Evolutionary conservation across 352 stramenopile species (phyloP).

Genomic region (Globisporangium camurandrum): DNA sequence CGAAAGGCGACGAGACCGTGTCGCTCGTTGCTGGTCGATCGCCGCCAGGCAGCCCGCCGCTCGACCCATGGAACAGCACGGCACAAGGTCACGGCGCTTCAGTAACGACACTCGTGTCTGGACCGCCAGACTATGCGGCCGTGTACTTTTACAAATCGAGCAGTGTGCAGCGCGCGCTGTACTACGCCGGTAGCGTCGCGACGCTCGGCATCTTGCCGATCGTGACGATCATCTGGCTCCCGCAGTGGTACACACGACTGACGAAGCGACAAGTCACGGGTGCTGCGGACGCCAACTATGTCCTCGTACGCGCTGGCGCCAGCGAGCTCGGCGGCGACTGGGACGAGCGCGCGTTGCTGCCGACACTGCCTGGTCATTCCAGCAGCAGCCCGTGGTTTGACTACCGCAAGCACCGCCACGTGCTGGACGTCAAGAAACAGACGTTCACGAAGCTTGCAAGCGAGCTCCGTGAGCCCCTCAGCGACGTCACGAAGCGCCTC

Average conservation of each 20-base stretch:
- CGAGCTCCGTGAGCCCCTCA: conserved; percentile 39
- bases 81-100: background rate
- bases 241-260: conserved; percentile 47
- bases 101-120: conserved; percentile 21
- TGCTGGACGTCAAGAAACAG: conserved; percentile 42
- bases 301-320: conserved; percentile 29
- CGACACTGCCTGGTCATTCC: conserved; percentile 7
- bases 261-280: conserved; percentile 31
- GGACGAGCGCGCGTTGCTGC: conserved; percentile 31
- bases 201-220: conserved; percentile 35
- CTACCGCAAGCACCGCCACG: conserved; percentile 61
- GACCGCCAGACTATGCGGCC: conserved; percentile 20
- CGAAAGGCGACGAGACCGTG: conserved; percentile 8
- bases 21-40: conserved; percentile 9
- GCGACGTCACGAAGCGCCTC: conserved; percentile 21
- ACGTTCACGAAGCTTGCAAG: conserved; percentile 48
- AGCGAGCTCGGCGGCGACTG: conserved; percentile 14
- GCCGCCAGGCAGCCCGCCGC: background rate
- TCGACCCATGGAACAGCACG: background rate
- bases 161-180: conserved; percentile 28
- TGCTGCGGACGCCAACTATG: conserved; percentile 38
- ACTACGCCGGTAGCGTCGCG: conserved; percentile 27
- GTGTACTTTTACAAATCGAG: conserved; percentile 37
- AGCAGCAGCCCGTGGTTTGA: conserved; percentile 39
- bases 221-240: conserved; percentile 41